These are phyloP conservation scores for Azolla pinnata DNA, from an alignment of 75 land plant species.

Conservation along the genomic window DNA sequence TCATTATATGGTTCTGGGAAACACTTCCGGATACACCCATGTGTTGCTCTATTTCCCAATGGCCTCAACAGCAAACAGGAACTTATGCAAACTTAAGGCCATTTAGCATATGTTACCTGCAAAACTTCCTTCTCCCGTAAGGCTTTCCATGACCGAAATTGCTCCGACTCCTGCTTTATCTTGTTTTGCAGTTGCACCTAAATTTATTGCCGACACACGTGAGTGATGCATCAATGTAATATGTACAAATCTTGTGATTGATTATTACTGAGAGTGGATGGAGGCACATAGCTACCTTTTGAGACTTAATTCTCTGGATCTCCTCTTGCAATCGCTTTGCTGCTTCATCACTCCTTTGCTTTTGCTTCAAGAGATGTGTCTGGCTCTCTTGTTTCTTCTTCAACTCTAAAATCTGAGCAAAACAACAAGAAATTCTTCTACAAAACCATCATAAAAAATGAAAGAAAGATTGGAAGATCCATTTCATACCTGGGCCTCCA, in stretches of 20 bases:
- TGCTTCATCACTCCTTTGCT: constrained; percentile 94
- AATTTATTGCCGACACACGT: no score
- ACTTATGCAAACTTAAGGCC: no score
- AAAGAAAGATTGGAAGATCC: background rate
- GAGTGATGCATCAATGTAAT: no score
- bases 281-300: constrained; percentile 61
- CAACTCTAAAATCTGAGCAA: constrained; percentile 62
- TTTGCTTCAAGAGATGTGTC: constrained; percentile 76
- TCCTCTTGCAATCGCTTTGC: constrained; percentile 91
- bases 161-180: constrained; percentile 98
- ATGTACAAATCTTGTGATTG: no score
- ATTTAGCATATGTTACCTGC: constrained; percentile 82
- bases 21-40: no score
- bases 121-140: constrained; percentile 90
- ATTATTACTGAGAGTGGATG: no score
- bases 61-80: no score
- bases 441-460: background rate
- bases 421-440: background rate
- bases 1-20: no score
- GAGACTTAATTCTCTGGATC: constrained; percentile 74
- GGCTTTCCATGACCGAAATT: constrained; percentile 92
- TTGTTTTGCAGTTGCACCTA: constrained; percentile 97
- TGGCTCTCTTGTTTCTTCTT: constrained; percentile 97
- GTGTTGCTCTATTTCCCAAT: no score
- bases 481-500: constrained; percentile 73